Percentiles rank a stretch among this genome's conserved stretches.
These are phyloP conservation scores for Suhomyces tanzawaensis DNA, from an alignment of 805 yeast species.

Conservation along the genomic window DNA sequence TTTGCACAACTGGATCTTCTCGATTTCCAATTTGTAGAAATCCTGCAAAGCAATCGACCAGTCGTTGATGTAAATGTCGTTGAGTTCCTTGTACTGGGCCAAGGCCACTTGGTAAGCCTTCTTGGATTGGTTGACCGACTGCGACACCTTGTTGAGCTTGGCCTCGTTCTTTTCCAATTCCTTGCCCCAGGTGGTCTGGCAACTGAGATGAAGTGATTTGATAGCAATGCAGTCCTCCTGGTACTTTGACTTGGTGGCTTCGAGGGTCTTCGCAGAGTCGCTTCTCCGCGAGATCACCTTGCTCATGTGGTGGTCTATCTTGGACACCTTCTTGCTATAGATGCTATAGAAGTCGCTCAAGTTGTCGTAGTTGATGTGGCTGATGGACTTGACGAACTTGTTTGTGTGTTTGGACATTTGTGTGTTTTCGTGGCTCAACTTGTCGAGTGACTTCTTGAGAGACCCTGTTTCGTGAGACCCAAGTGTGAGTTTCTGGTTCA, in stretches of 20 bases:
- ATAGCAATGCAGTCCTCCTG: conserved; percentile 57
- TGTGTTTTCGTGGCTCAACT: conserved; percentile 55
- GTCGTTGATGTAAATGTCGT: conserved; percentile 65
- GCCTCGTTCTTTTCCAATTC: conserved; percentile 62
- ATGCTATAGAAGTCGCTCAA: conserved; percentile 50
- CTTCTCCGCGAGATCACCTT: conserved; percentile 51
- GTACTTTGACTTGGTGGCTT: conserved; percentile 46
- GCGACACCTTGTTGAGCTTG: conserved; percentile 51
- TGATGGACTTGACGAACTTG: conserved; percentile 50
- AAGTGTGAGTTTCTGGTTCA: conserved; percentile 45
- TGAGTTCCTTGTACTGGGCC: conserved; percentile 51
- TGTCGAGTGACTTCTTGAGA: conserved; percentile 57
- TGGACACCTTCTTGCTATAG: conserved; percentile 52
- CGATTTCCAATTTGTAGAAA: conserved; percentile 68
- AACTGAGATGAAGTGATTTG: conserved; percentile 58
- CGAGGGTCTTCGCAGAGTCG: conserved; percentile 34
- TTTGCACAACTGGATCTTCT: conserved; percentile 66
- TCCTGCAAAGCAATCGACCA: conserved; percentile 66
- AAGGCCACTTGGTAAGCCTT: conserved; percentile 59
- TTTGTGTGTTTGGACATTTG: conserved; percentile 57
- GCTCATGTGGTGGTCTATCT: conserved; percentile 55
- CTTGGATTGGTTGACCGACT: conserved; percentile 40
- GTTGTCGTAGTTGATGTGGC: conserved; percentile 47
- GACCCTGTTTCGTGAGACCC: conserved; percentile 63
- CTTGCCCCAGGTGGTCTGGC: conserved; percentile 67